Evolutionary conservation across 345 rosid genomes (phyloP).

Genomic region (Geranium brycei): DNA sequence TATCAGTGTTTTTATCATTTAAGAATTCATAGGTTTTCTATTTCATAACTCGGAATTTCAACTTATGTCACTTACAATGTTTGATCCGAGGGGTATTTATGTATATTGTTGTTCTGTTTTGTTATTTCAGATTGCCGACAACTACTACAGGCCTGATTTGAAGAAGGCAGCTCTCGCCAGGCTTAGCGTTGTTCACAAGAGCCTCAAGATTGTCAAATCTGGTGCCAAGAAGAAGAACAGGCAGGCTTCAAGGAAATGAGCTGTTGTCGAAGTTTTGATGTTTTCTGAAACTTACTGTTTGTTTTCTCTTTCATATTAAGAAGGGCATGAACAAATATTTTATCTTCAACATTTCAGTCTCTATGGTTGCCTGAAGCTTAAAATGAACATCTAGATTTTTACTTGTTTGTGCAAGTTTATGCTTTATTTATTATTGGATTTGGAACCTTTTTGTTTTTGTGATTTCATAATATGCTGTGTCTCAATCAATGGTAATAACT

Average conservation of each 20-base stretch:
- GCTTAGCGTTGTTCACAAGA: constrained; percentile 62
- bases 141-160: constrained; percentile 84
- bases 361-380: no score
- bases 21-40: no score
- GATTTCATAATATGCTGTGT: no score
- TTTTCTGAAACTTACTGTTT: not conserved
- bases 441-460: no score
- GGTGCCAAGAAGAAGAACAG: constrained; percentile 91
- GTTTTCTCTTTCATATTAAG: not conserved
- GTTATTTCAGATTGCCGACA: constrained; percentile 49
- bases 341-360: no score
- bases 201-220: constrained; percentile 74
- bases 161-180: constrained; percentile 84
- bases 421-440: no score
- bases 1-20: no score
- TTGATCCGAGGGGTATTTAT: not conserved
- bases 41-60: no score
- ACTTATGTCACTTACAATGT: no score
- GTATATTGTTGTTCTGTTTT: not conserved
- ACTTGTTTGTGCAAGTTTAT: no score
- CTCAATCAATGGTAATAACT: no score
- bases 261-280: not conserved
- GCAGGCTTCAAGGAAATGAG: constrained; percentile 44
- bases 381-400: no score
- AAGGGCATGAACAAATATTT: not conserved